These are phyloP conservation scores for Cunninghamia lanceolata DNA, from an alignment of 75 land plant species.

Conservation along the genomic window DNA sequence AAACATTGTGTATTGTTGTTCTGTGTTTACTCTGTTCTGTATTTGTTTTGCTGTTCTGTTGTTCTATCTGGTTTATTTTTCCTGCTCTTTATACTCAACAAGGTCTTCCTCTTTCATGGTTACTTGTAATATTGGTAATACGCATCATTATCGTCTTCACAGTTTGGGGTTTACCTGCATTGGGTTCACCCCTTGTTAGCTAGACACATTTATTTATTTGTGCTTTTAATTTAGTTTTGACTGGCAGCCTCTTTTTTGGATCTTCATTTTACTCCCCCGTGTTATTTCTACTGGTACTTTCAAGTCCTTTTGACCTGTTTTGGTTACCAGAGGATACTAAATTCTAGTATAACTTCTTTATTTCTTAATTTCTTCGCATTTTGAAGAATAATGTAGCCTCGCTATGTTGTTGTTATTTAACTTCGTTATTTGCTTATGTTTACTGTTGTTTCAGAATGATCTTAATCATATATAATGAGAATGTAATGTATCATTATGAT, in stretches of 20 bases:
- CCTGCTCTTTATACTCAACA: no score
- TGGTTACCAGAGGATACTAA: background rate
- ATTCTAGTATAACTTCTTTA: no score
- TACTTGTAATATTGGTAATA: background rate
- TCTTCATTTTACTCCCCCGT: background rate
- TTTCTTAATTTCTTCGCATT: background rate
- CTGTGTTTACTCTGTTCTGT: no score
- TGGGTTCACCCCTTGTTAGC: background rate
- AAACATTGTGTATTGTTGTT: no score
- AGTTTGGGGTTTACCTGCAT: background rate
- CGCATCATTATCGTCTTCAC: background rate
- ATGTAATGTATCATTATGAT: background rate
- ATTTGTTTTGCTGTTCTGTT: no score
- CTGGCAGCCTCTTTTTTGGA: background rate
- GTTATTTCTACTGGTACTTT: background rate
- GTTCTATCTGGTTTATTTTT: no score
- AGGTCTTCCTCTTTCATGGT: background rate
- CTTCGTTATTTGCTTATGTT: background rate
- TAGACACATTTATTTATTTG: background rate
- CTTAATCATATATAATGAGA: background rate
- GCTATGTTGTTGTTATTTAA: background rate
- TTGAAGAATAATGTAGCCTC: background rate
- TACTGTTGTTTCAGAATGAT: background rate
- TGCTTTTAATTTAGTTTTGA: background rate
- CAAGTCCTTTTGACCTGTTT: background rate